Conservation (phyloP, 257 asterid genomes). For the Pogostemon cablin region DNA sequence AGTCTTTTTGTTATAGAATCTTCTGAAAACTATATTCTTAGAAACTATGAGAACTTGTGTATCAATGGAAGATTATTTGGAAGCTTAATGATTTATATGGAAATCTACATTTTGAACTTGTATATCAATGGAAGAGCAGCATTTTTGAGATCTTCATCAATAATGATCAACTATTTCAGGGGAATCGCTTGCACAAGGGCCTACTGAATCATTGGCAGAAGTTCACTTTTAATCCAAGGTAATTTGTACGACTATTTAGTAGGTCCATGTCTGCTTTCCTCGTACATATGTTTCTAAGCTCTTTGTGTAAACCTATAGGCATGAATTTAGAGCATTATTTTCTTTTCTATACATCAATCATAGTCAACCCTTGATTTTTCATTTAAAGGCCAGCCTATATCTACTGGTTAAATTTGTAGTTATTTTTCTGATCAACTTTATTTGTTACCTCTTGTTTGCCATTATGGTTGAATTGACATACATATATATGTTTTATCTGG, state of each 20-base stretch:
- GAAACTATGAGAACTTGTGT: no score
- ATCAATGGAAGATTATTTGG: no score
- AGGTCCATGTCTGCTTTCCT: conserved; percentile 3
- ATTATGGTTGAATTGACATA: not conserved
- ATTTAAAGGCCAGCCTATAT: not conserved
- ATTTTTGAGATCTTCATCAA: conserved; percentile 23
- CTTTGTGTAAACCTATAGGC: not conserved
- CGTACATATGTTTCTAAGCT: not conserved
- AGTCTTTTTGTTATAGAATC: no score
- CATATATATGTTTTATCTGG: conserved; percentile 56
- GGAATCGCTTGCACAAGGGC: conserved; percentile 90
- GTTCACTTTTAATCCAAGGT: conserved; percentile 97
- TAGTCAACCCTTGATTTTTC: conserved; percentile 1
- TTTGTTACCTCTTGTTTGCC: not conserved
- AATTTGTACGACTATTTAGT: conserved; percentile 30
- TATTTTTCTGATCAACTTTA: conserved; percentile 4
- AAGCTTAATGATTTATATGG: conserved; percentile 25
- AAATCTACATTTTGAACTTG: not conserved
- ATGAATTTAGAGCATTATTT: not conserved
- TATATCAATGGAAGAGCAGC: not conserved
- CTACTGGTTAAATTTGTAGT: not conserved
- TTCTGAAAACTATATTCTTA: no score
- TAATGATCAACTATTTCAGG: conserved; percentile 49
- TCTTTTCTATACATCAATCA: not conserved
- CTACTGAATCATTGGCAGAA: conserved; percentile 93